Evolutionary conservation across 1,284 basidiomycete genomes (phyloP), one percentile per base, ranked within the genome.

Genomic region (Boletus semigastroideus): DNA sequence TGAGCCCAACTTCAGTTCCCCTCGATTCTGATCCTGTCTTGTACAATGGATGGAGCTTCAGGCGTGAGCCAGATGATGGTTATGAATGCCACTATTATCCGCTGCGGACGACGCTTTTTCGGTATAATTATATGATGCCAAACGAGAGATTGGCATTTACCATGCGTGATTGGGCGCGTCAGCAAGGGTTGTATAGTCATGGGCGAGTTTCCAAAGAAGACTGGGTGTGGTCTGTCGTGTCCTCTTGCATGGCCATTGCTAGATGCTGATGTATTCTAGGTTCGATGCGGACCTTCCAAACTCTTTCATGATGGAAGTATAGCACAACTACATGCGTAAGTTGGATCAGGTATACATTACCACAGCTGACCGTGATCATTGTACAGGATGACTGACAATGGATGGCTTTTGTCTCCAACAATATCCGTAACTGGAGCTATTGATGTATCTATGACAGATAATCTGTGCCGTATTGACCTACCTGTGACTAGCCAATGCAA

Each of bases 1-100:
- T 56, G 38, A 63, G 60, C 25, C 22, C 11, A 0, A 34, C 54
- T 0, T 68, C 63, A 0, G 45, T 36, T 1, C 54, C 55, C 1
- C 53, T 70, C 17, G 39, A 30, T 1, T 59, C 59, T 30, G 66
- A 71, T 28, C 68, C 63, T 0, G 57, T 62, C 14, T 51, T 51
- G 3, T 55, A 59, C 27, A 63, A 62, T n/a, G 61, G 65, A 34
- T 72, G 68, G 69, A 46, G 0, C 11, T 5, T 61, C 31, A 31
- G 0, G 14, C 3, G 4, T 1, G 4, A 12, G 5, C 3, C 0
- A 2, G 4, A 1, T 1, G 0, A 0, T 13, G 2, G 9, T 9
- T 53, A 46, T 17, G 13, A 40, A 3, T 46, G 42, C 22, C 19
- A 46, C 11, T 50, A 37, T 11, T 34, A 46, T 27, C 30, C 38